Base-by-base conservation (phyloP, 371 early-diverging fungal species). In the Zopfochytrium polystomum region DNA sequence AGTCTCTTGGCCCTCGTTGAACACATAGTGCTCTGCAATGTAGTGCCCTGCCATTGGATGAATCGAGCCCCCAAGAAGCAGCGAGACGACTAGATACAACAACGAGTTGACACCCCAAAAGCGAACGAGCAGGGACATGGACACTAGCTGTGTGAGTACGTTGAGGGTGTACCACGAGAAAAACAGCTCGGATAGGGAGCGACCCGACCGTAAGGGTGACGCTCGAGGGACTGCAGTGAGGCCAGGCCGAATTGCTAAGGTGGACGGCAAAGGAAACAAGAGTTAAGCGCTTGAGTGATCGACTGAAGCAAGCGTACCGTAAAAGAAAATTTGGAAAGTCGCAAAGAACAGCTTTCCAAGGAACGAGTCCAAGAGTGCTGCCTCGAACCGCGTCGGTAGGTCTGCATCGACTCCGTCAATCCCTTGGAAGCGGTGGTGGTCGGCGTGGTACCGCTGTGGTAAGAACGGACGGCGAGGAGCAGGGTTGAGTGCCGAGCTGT, bases 1-100 rank as follows among this genome's bases (percentile, higher is more conserved):
- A 0, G 96, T 96, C 74, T 98, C 97, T 74, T 93, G 92, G n/a
- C 94, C 97, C 63, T 92, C 89, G 50, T 83, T 87, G 80, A 92
- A 94, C 25, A 92, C 92, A 71, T 92, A 98, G 77, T 98, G 97
- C 80, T 98, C 98, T 76, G 93, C 94, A 65, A 98, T 89, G 60
- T 96, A 95, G 71, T 98, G 98, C 20, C 93, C 97, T 3, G 96
- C 96, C 29, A 89, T 92, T 15, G 96, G 96, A 74, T 98, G 97
- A 27, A 95, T 71, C 27, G 90, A 87, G 70, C 90, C 95, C 31
- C 96, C 96, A 52, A 95, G 81, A 78, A 87, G 89, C 32, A 93
- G 82, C 15, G 90, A 89, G 23, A 87, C 60, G 61, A 85, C 76
- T 20, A 94, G 74, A 71, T 95, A 98, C 20, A 70, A 38, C 25